Evolutionary conservation across 225 moss, liverwort and hornwort genomes (phyloP).

Genomic region (Antitrichia curtipendula): DNA sequence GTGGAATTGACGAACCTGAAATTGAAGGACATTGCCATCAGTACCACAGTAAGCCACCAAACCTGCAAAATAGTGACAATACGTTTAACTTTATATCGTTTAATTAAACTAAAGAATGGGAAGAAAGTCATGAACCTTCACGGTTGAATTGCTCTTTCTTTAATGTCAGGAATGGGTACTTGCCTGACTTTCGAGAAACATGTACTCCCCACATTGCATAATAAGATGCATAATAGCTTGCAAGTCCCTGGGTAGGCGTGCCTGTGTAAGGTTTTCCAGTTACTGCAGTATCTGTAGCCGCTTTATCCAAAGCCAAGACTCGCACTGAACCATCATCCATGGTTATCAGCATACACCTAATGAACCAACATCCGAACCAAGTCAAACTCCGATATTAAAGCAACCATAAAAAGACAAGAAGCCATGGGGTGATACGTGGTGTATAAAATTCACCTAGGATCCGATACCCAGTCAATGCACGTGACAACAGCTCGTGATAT

Average conservation of each 20-base stretch:
- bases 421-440: neutral
- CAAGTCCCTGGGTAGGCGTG: constrained; percentile 72
- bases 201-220: constrained; percentile 81
- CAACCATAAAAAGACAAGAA: neutral
- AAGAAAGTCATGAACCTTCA: neutral
- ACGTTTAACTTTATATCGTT: neutral
- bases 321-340: constrained; percentile 97
- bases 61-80: constrained; percentile 23
- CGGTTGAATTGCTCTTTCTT: neutral
- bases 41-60: constrained; percentile 81
- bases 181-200: constrained; percentile 64
- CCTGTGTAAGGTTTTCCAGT: constrained; percentile 65
- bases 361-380: constrained; percentile 1
- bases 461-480: constrained; percentile 73
- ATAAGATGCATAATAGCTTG: constrained; percentile 78
- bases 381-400: neutral
- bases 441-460: constrained; percentile 42
- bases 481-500: constrained; percentile 82
- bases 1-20: constrained; percentile 47
- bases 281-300: constrained; percentile 54
- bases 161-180: neutral
- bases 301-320: constrained; percentile 67
- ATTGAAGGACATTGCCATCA: constrained; percentile 80
- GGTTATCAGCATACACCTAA: constrained; percentile 81
- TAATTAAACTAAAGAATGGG: neutral